Evolutionary conservation across 2,329 filamentous ascomycete species (phyloP), one percentile per base, ranked within the genome.

Genomic region (Aureobasidium sp.): DNA sequence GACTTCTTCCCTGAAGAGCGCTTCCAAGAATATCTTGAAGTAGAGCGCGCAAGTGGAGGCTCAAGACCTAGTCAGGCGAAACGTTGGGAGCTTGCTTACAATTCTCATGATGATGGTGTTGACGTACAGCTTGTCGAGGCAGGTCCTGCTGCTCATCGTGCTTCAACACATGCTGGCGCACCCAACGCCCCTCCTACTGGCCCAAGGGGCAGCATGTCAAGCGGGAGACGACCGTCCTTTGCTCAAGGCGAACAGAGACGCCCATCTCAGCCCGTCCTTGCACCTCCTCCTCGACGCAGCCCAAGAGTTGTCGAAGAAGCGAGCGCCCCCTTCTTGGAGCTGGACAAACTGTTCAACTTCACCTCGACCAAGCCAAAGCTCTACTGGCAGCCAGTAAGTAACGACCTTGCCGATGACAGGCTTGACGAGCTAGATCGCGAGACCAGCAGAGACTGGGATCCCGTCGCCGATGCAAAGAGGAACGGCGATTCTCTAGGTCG

Each of bases 1-100:
- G 94, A 99, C 72, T 97, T 94, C 72, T 82, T 97, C 23, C 93
- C 93, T 0, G 83, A 88, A 20, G 85, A 90, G 29, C 84, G 85
- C 66, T 81, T 95, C 4, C 73, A 78, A 15, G 82, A 82, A 27
- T 97, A 91, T 91, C 87, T 95, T 63, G 81, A 84, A 8, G 81
- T 76, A 44, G 90, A 96, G 73, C 72, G 71, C 69, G 20, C 67
- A 72, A 59, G 73, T 71, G 13, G 69, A 71, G 58, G 71, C 71
- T 4, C 36, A 17, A 61, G 62, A 39, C 56, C 57, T 6, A 50
- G 53, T 29, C 68, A 70, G 34, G 68, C 66, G 1, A 79, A 86
- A 12, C 76, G 80, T 27, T 96, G 88, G 85, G 89, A 93, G 73
- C 84, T 96, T 7, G 36, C 47, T 10, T 63, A 63, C 17, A 29